Percentiles rank a stretch among this genome's conserved stretches.
phyloP scores from a whole-genome alignment of 2,329 filamentous ascomycete genomes.

The Pseudopyricularia cyperi region DNA sequence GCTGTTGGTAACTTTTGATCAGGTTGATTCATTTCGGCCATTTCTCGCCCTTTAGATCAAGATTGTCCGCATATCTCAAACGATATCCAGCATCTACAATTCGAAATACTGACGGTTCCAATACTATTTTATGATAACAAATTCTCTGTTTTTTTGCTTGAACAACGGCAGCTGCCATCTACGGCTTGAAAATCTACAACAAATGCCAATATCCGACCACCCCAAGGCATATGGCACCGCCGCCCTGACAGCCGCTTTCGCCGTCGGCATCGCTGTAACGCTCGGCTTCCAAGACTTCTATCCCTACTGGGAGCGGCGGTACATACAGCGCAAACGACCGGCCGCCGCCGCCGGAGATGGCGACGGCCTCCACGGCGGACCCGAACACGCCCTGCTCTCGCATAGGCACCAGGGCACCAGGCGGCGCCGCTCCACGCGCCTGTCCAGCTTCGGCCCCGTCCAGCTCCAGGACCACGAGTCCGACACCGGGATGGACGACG shows the following conservation, averaged over 20 bases:
- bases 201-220: constrained; percentile 48
- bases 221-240: constrained; percentile 50
- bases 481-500: constrained; percentile 14
- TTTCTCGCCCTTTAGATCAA: too few relatives aligned
- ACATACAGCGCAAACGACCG: constrained; percentile 42
- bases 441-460: constrained; percentile 35
- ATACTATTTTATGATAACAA: too few relatives aligned
- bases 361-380: not conserved
- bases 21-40: too few relatives aligned
- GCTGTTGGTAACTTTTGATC: too few relatives aligned
- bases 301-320: constrained; percentile 56
- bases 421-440: constrained; percentile 4
- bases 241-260: constrained; percentile 59
- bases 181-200: too few relatives aligned
- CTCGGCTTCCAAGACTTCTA: constrained; percentile 71
- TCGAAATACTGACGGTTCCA: too few relatives aligned
- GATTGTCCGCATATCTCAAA: too few relatives aligned
- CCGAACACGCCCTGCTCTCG: not conserved
- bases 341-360: constrained; percentile 11
- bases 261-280: constrained; percentile 63
- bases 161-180: too few relatives aligned
- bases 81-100: too few relatives aligned
- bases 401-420: not conserved
- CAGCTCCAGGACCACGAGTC: constrained; percentile 43
- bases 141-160: too few relatives aligned